Conservation (phyloP, 2,329 filamentous ascomycete genomes). For the Oidium heveae region DNA sequence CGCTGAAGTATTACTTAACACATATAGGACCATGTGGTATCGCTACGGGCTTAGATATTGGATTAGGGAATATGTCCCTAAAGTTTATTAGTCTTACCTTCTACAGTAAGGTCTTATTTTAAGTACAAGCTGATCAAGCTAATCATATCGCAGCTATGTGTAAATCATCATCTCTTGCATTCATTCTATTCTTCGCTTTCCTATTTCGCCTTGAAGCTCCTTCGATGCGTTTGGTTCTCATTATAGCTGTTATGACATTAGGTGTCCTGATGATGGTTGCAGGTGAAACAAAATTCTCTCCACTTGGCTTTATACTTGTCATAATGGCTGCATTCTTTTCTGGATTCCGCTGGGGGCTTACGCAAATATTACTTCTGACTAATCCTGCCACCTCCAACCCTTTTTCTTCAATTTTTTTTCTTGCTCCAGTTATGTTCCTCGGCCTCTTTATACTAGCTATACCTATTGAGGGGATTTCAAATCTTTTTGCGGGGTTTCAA, state of each 20-base stretch:
- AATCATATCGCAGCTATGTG: slow-evolving; percentile 47
- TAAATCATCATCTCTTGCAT: slow-evolving; percentile 87
- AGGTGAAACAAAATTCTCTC: slow-evolving; percentile 73
- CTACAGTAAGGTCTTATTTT: slow-evolving; percentile 38
- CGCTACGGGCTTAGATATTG: slow-evolving; percentile 86
- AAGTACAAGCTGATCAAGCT: neutral
- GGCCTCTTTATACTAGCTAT: slow-evolving; percentile 59
- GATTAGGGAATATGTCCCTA: slow-evolving; percentile 80
- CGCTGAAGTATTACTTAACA: slow-evolving; percentile 72
- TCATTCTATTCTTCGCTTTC: slow-evolving; percentile 88
- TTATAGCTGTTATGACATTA: slow-evolving; percentile 76
- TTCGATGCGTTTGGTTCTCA: slow-evolving; percentile 60
- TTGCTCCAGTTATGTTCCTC: slow-evolving; percentile 91
- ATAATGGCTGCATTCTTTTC: slow-evolving; percentile 88
- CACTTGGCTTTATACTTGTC: slow-evolving; percentile 70
- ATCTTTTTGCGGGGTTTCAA: slow-evolving; percentile 39
- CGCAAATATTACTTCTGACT: slow-evolving; percentile 78
- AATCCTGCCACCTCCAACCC: slow-evolving; percentile 91
- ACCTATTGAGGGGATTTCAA: slow-evolving; percentile 55
- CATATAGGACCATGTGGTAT: slow-evolving; percentile 77
- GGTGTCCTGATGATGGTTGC: slow-evolving; percentile 98
- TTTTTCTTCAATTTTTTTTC: slow-evolving; percentile 88
- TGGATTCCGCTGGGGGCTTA: slow-evolving; percentile 95
- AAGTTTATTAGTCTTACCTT: slow-evolving; percentile 95
- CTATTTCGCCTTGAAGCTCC: slow-evolving; percentile 74